Conservation (phyloP, 257 asterid species). For the Solanum microdontum region DNA sequence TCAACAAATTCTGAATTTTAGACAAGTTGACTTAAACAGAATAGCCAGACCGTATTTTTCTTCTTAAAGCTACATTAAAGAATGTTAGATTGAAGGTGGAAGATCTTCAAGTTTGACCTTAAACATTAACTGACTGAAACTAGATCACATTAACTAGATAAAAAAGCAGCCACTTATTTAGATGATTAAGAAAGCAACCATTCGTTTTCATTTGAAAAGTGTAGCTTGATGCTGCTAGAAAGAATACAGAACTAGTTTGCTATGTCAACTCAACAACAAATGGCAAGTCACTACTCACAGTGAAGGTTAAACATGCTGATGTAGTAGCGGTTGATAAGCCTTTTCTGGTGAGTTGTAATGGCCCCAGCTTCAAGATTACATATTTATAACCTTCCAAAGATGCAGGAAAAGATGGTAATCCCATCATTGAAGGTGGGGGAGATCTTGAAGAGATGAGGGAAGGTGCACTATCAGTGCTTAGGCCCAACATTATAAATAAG, state of each 20-base stretch:
- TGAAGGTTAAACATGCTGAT: conserved; percentile 87
- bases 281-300: conserved; percentile 37
- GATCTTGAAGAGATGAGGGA: conserved; percentile 69
- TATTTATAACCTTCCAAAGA: conserved; percentile 76
- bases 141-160: not conserved
- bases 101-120: not conserved
- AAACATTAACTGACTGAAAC: not conserved
- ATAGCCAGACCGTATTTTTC: not conserved
- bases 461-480: conserved; percentile 82
- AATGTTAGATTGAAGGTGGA: not conserved
- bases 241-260: not conserved
- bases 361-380: conserved; percentile 70
- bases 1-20: not conserved
- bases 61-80: not conserved
- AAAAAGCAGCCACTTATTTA: not conserved
- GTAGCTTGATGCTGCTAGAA: not conserved
- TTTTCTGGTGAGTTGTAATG: conserved; percentile 74
- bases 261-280: not conserved
- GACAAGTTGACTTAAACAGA: not conserved
- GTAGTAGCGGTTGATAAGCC: conserved; percentile 75
- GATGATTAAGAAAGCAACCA: not conserved
- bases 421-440: conserved; percentile 65
- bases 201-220: not conserved
- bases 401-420: conserved; percentile 45
- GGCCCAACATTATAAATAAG: conserved; percentile 72